Evolutionary conservation across 108 stramenopile genomes (phyloP), one percentile per base, ranked within the genome.

Genomic region (Cylindrotheca fusiformis): DNA sequence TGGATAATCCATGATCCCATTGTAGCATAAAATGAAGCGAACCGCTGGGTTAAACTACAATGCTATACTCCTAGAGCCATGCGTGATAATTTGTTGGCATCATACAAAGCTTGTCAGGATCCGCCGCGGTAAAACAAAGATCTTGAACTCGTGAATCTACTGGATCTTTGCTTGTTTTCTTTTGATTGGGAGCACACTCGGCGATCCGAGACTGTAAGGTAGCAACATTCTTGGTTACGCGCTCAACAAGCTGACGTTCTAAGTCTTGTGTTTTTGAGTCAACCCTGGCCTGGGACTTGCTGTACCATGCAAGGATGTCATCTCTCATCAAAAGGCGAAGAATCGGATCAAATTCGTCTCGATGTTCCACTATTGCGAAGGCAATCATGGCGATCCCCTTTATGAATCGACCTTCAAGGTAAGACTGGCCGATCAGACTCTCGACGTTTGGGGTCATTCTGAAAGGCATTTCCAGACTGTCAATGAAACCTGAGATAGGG

Each of bases 241-340:
- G 60, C 48, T 93, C 92, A 12, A 75, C 68, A 12, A 93, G 79
- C 54, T 93, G 92, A 36, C 64, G 72, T 47, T 93, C 92, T 24
- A 93, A 58, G 36, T 93, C 92, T 52, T 88, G 92, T 10, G 78
- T 81, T 66, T 93, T 87, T 21, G 80, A 55, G 52, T 90, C 92
- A 44, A 78, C 80, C 33, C 82, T 86, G 8, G 88, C 76, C 47
- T 81, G 71, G 14, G 87, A 81, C 66, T 90, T 90, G 36, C 83
- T 87, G 54, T 88, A 93, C 86, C 88, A 93, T 6, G 92, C 72
- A 32, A 93, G 62, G 12, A 93, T 85, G 60, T 93, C 92, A 63
- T 93, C 92, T 57, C 92, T 65, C 68, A 90, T 70, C 26, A 93
- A 65, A 25, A 93, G 63, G 23, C 82, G 81, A 1, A 90, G 54